phyloP scores from a whole-genome alignment of 176 grass and related monocot species.

The Zea mays region Zm-B73-REFERENCE-NAM-5.0 NC_050100.1:22886001-22886500 shows the following conservation, averaged over 20 bases:
- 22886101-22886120: not conserved
- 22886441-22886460: slow-evolving; percentile 29
- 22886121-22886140: not conserved
- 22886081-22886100: not conserved
- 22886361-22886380: slow-evolving; percentile 23
- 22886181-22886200: not conserved
- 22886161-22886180: not conserved
- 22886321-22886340: not conserved
- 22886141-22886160: not conserved
- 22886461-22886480: slow-evolving; percentile 62
- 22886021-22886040: not conserved
- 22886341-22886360: not conserved
- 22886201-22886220: not conserved
- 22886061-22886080: not conserved
- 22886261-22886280: not conserved
- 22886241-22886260: not conserved
- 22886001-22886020: not conserved
- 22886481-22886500: slow-evolving; percentile 55
- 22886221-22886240: not conserved
- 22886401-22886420: slow-evolving; percentile 54
- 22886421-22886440: not conserved
- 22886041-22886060: not conserved
- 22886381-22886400: slow-evolving; percentile 73
- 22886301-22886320: not conserved
- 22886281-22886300: not conserved